Percentiles rank a stretch among this genome's conserved stretches.
Evolutionary conservation across 768 basidiomycete species (phyloP).

Genomic region (Tricholoma terreum): DNA sequence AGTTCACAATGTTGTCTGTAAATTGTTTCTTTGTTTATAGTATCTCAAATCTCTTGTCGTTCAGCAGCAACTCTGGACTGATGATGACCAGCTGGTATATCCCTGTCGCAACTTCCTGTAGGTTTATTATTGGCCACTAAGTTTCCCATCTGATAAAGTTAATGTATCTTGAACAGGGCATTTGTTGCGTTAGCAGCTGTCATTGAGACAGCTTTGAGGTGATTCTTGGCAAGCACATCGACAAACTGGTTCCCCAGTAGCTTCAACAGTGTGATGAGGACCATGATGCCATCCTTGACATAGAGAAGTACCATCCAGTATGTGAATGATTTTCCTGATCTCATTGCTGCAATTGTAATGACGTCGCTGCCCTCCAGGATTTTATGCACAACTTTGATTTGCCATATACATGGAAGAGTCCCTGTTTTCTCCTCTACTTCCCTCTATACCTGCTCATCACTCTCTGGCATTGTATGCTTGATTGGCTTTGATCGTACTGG

Average conservation of each 20-base stretch:
- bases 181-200: background rate
- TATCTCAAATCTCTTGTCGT: background rate
- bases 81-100: background rate
- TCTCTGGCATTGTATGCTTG: background rate
- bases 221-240: background rate
- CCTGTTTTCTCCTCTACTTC: background rate
- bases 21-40: background rate
- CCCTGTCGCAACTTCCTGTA: background rate
- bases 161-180: background rate
- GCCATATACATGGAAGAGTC: background rate
- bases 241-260: too few relatives aligned
- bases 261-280: background rate
- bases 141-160: background rate
- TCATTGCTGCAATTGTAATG: background rate
- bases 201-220: background rate
- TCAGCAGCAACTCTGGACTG: background rate
- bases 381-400: background rate
- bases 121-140: background rate
- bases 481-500: background rate
- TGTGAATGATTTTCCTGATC: background rate
- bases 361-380: background rate
- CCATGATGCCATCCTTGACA: background rate
- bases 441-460: background rate
- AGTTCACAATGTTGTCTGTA: background rate
- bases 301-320: background rate